These are phyloP conservation scores for Omphalotus olearius DNA, from an alignment of 1,284 basidiomycete genomes.

Conservation along the genomic window DNA sequence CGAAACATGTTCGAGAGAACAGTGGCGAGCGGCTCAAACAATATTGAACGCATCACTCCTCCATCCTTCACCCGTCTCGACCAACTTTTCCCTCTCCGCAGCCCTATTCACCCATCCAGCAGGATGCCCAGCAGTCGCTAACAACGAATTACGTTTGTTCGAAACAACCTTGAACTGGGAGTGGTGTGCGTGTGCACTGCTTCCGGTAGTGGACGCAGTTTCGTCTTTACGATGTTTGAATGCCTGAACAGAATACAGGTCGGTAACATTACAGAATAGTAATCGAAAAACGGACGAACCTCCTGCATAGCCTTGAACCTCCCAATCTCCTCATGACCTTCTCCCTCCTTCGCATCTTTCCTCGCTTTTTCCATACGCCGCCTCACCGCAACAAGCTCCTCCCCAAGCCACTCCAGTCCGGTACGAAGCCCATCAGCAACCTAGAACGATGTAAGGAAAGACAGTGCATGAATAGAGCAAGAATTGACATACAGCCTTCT, in stretches of 20 bases:
- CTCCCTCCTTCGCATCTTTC: constrained; percentile 28
- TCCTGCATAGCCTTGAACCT: constrained; percentile 61
- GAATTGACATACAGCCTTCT: constrained; percentile 60
- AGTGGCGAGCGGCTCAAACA: neutral
- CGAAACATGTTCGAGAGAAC: too few relatives aligned
- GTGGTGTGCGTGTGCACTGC: constrained; percentile 35
- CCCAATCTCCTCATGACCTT: constrained; percentile 27
- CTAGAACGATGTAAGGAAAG: neutral
- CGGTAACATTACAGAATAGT: neutral
- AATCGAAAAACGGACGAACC: constrained; percentile 28
- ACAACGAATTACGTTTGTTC: constrained; percentile 58
- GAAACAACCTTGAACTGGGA: constrained; percentile 72
- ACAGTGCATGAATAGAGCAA: too few relatives aligned
- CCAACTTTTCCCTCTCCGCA: constrained; percentile 53
- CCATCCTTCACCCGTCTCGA: constrained; percentile 39
- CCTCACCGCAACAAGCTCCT: constrained; percentile 79
- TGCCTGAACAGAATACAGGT: constrained; percentile 40
- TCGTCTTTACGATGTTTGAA: constrained; percentile 61
- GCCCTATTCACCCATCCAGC: constrained; percentile 69
- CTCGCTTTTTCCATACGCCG: constrained; percentile 74
- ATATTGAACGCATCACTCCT: constrained; percentile 11
- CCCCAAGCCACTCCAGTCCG: constrained; percentile 83
- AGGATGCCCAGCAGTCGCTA: constrained; percentile 61
- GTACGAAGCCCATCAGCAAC: constrained; percentile 73
- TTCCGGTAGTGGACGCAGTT: constrained; percentile 27